Conservation (phyloP, 768 basidiomycete genomes). For the Leucosporidium yakuticum region DNA sequence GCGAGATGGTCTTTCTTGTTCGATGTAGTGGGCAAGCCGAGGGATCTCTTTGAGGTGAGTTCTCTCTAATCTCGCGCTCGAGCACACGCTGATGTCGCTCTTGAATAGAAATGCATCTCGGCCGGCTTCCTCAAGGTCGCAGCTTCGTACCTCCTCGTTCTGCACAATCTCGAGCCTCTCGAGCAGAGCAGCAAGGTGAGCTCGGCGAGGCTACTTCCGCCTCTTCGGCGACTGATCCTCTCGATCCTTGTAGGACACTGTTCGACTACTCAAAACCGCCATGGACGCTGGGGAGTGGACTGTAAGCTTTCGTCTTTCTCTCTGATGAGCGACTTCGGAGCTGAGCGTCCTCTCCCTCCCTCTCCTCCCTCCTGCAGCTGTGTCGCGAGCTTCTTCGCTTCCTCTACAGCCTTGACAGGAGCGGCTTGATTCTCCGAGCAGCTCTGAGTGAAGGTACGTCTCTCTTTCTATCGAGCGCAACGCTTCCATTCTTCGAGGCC, state of each 20-base stretch:
- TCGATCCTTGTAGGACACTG: constrained; percentile 53
- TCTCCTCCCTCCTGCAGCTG: constrained; percentile 47
- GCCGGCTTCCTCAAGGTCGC: constrained; percentile 76
- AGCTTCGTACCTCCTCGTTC: constrained; percentile 86
- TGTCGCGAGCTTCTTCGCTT: constrained; percentile 89
- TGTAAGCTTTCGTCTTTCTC: constrained; percentile 27
- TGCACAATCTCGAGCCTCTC: constrained; percentile 87
- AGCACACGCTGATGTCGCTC: constrained; percentile 4
- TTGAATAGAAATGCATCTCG: constrained; percentile 61
- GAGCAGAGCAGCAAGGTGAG: constrained; percentile 59
- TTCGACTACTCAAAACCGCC: constrained; percentile 70
- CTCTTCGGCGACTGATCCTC: too few species aligned
- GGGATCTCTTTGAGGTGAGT: constrained; percentile 80
- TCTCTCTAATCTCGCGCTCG: neutral
- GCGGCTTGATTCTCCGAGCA: constrained; percentile 49
- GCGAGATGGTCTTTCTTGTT: constrained; percentile 84
- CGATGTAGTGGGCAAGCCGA: constrained; percentile 81
- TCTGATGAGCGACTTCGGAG: neutral
- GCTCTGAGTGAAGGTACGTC: constrained; percentile 29
- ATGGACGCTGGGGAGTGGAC: constrained; percentile 73
- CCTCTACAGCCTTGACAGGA: constrained; percentile 83
- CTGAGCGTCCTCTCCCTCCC: too few species aligned
- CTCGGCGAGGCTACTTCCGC: neutral
- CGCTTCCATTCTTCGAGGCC: too few species aligned
- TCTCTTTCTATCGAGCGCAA: too few species aligned